Conservation (phyloP, 495 filamentous ascomycete genomes). For the Cercophora sp. region DNA sequence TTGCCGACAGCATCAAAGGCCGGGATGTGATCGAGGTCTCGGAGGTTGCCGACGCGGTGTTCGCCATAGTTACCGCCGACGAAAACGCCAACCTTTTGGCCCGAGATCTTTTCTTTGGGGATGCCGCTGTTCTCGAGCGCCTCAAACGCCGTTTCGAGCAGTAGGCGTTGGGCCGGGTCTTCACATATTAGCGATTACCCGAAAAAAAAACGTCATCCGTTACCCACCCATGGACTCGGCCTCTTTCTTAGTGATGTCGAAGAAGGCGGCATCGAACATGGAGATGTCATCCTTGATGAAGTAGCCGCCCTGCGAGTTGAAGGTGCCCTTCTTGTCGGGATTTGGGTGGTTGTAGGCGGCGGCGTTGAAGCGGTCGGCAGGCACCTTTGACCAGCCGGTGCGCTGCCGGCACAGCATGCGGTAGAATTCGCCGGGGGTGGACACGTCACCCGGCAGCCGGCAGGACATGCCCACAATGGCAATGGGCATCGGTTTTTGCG, state of each 20-base stretch:
- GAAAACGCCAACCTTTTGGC: slow-evolving; percentile 43
- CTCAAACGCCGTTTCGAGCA: slow-evolving; percentile 53
- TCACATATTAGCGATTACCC: too few relatives aligned
- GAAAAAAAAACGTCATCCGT: too few relatives aligned
- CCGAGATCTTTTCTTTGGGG: slow-evolving; percentile 41
- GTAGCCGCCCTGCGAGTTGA: slow-evolving; percentile 47
- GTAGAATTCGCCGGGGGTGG: slow-evolving; percentile 41
- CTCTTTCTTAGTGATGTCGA: slow-evolving; percentile 46
- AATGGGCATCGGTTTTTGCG: slow-evolving; percentile 27
- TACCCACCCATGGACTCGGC: slow-evolving; percentile 42
- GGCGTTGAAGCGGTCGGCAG: slow-evolving; percentile 60
- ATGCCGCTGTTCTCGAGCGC: slow-evolving; percentile 48
- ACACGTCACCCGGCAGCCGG: slow-evolving; percentile 45
- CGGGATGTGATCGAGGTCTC: slow-evolving; percentile 37
- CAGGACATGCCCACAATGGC: slow-evolving; percentile 47
- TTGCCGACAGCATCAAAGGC: slow-evolving; percentile 41
- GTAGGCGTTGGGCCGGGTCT: slow-evolving; percentile 53
- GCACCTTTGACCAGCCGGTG: slow-evolving; percentile 47
- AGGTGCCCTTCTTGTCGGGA: slow-evolving; percentile 37
- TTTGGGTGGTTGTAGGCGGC: slow-evolving; percentile 67
- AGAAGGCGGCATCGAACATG: slow-evolving; percentile 52
- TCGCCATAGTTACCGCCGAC: slow-evolving; percentile 39
- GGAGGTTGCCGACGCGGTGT: slow-evolving; percentile 34
- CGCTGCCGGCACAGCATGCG: slow-evolving; percentile 38
- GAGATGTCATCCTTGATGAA: slow-evolving; percentile 50